Evolutionary conservation across 352 stramenopile species (phyloP).

Genomic region (Phytophthora vignae): DNA sequence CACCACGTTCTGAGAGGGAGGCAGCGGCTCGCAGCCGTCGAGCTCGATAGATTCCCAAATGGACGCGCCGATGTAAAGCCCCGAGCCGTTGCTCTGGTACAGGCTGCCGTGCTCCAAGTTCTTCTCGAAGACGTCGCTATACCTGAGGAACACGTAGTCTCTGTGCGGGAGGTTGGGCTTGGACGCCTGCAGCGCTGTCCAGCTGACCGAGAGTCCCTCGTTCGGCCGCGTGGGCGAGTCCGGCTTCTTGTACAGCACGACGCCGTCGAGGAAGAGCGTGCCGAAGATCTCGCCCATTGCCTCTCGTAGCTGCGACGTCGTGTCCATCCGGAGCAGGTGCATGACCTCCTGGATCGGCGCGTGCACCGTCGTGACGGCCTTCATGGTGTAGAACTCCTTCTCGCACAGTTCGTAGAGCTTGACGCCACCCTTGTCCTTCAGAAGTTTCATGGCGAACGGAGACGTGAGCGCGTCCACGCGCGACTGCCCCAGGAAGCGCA

Average conservation of each 20-base stretch:
- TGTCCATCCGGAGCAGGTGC: slow-evolving; percentile 81
- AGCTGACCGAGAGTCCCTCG: slow-evolving; percentile 82
- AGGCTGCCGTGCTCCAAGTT: slow-evolving; percentile 63
- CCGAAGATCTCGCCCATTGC: slow-evolving; percentile 88
- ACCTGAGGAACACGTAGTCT: slow-evolving; percentile 90
- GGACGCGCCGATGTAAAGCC: slow-evolving; percentile 74
- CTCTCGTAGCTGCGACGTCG: slow-evolving; percentile 68
- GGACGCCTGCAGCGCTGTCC: slow-evolving; percentile 81
- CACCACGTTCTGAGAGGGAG: slow-evolving; percentile 81
- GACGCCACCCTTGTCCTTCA: slow-evolving; percentile 76
- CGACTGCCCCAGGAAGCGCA: slow-evolving; percentile 86
- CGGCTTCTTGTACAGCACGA: slow-evolving; percentile 73
- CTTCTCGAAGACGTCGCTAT: slow-evolving; percentile 82
- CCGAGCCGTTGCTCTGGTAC: slow-evolving; percentile 69
- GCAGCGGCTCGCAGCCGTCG: slow-evolving; percentile 75
- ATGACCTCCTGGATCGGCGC: slow-evolving; percentile 84
- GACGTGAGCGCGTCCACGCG: slow-evolving; percentile 83
- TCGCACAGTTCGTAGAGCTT: slow-evolving; percentile 83
- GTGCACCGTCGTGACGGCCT: slow-evolving; percentile 74
- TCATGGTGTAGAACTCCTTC: slow-evolving; percentile 91
- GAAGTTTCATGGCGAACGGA: slow-evolving; percentile 79
- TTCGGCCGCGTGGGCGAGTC: slow-evolving; percentile 61
- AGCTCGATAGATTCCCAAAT: slow-evolving; percentile 90
- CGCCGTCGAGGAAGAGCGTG: slow-evolving; percentile 83
- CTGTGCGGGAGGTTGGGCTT: slow-evolving; percentile 87